These are phyloP conservation scores for Pseudotsuga menziesii DNA, from an alignment of 75 land plant species.

Conservation along the genomic window DNA sequence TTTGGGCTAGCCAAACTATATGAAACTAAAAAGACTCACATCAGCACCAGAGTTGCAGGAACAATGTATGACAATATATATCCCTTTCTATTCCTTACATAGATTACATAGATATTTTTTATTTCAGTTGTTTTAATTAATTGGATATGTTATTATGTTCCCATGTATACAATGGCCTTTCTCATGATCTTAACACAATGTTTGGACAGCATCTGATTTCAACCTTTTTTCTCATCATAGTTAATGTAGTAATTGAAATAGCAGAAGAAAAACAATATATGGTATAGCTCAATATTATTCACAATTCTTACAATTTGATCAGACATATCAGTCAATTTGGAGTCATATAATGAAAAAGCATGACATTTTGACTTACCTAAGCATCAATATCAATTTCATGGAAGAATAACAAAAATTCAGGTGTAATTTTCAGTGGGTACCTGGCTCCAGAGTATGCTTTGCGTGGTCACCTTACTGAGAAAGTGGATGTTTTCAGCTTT, in stretches of 20 bases:
- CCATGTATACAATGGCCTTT: background rate
- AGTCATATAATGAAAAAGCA: background rate
- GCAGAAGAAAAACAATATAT: background rate
- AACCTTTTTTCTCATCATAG: background rate
- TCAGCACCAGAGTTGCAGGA: slow-evolving; percentile 45
- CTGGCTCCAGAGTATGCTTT: slow-evolving; percentile 51
- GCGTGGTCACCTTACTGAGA: slow-evolving; percentile 32
- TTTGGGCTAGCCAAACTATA: slow-evolving; percentile 43
- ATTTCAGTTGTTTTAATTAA: background rate
- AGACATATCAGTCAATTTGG: background rate
- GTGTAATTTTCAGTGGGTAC: slow-evolving; percentile 19
- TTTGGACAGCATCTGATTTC: background rate
- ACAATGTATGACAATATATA: slow-evolving; percentile 22
- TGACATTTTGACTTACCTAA: background rate
- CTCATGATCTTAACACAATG: background rate
- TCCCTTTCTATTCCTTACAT: background rate
- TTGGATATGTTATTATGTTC: background rate
- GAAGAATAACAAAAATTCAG: background rate
- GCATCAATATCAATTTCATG: background rate
- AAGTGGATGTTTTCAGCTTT: slow-evolving; percentile 42
- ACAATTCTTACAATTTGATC: background rate
- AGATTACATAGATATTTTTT: background rate
- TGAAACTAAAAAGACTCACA: slow-evolving; percentile 34
- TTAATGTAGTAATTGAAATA: background rate
- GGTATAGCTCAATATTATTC: background rate